These are phyloP conservation scores for Cucurbita moschata DNA, from an alignment of 306 rosid species.

Conservation along the genomic window DNA sequence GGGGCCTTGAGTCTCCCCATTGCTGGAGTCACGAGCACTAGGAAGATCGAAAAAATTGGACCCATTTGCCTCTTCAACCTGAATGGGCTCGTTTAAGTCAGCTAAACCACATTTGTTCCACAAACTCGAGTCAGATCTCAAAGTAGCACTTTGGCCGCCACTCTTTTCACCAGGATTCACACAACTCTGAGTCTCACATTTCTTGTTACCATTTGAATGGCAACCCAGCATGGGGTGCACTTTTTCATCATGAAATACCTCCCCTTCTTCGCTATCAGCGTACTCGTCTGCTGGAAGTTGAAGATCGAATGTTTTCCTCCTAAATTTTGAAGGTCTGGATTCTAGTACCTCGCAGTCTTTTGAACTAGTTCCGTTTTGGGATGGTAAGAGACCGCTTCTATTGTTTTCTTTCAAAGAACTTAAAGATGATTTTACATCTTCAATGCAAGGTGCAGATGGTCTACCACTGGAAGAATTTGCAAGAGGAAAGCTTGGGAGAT, in stretches of 20 bases:
- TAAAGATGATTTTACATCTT: conserved; percentile 30
- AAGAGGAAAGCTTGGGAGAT: conserved; percentile 13
- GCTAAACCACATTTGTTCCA: conserved; percentile 50
- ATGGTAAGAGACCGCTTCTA: conserved; percentile 31
- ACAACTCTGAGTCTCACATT: conserved; percentile 23
- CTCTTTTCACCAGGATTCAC: conserved; percentile 24
- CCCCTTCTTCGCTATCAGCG: conserved; percentile 74
- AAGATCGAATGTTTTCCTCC: conserved; percentile 77
- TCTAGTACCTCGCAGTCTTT: conserved; percentile 63
- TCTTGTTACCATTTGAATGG: conserved; percentile 29
- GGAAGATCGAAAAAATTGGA: conserved; percentile 24
- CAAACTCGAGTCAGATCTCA: conserved; percentile 30
- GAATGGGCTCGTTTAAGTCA: conserved; percentile 75
- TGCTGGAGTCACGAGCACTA: conserved; percentile 17
- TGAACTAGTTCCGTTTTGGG: conserved; percentile 42
- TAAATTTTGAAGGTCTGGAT: conserved; percentile 59
- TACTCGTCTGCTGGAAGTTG: conserved; percentile 81
- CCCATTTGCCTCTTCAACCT: conserved; percentile 50
- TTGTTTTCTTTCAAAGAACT: conserved; percentile 25
- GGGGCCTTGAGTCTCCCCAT: conserved; percentile 27
- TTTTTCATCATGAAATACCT: conserved; percentile 49
- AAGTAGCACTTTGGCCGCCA: conserved; percentile 31
- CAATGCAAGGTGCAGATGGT: conserved; percentile 38
- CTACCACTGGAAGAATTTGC: conserved; percentile 37
- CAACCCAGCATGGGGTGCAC: conserved; percentile 20